Evolutionary conservation across 495 filamentous ascomycete genomes (phyloP).

Genomic region (Elaphomyces granulatus): DNA sequence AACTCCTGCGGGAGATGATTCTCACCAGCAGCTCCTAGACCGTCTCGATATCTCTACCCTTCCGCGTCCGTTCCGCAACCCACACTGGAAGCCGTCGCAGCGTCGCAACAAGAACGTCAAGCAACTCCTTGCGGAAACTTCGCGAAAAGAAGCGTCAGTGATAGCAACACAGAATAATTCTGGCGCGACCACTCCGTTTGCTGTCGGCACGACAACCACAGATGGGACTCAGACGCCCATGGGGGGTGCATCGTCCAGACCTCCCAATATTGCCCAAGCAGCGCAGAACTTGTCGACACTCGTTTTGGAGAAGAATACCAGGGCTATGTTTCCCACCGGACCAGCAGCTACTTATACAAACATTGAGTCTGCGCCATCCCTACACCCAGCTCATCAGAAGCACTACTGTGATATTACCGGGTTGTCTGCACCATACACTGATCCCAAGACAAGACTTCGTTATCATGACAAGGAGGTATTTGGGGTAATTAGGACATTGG

Average conservation of each 20-base stretch:
- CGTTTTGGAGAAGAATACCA: slow-evolving; percentile 61
- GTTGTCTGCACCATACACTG: slow-evolving; percentile 70
- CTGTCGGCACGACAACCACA: slow-evolving; percentile 37
- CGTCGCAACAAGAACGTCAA: slow-evolving; percentile 98
- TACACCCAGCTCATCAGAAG: slow-evolving; percentile 56
- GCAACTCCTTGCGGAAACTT: slow-evolving; percentile 81
- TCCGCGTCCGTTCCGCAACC: slow-evolving; percentile 75
- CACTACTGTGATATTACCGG: slow-evolving; percentile 95
- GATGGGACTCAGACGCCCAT: slow-evolving; percentile 43
- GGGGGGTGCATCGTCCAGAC: slow-evolving; percentile 25
- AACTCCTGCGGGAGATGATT: slow-evolving; percentile 31
- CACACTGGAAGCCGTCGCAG: slow-evolving; percentile 76
- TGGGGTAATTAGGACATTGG: slow-evolving; percentile 56
- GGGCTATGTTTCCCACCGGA: slow-evolving; percentile 28
- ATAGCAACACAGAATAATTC: slow-evolving; percentile 70
- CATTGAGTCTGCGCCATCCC: slow-evolving; percentile 77
- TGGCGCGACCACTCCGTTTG: slow-evolving; percentile 59
- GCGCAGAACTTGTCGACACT: slow-evolving; percentile 70
- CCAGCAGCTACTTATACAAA: slow-evolving; percentile 85
- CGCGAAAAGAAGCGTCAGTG: slow-evolving; percentile 67
- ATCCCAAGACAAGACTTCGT: slow-evolving; percentile 81
- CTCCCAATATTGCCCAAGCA: slow-evolving; percentile 67
- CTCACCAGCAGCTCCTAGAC: slow-evolving; percentile 54
- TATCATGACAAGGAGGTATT: slow-evolving; percentile 90
- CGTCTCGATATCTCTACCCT: slow-evolving; percentile 72